phyloP scores from a whole-genome alignment of 225 moss, liverwort and hornwort genomes.

The Antitrichia curtipendula region DNA sequence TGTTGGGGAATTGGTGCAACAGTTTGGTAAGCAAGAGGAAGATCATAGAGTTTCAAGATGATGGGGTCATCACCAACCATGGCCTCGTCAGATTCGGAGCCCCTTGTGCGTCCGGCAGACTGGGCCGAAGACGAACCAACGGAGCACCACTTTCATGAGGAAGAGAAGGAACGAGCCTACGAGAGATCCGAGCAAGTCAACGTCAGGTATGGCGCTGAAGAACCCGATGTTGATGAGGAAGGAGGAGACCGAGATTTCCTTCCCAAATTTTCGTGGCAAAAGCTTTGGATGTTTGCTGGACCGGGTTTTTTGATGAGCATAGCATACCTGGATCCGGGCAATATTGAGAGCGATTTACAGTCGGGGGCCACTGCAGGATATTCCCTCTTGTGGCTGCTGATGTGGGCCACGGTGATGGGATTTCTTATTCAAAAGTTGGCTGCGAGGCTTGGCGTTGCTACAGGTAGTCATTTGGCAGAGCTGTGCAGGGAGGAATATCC shows the following conservation, averaged over 20 bases:
- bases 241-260: constrained; percentile 41
- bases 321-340: constrained; percentile 87
- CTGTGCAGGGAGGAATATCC: constrained; percentile 83
- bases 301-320: constrained; percentile 95
- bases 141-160: background rate
- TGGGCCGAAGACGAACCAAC: background rate
- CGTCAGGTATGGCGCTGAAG: constrained; percentile 18
- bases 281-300: constrained; percentile 84
- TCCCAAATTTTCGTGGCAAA: constrained; percentile 83
- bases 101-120: constrained; percentile 13
- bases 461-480: constrained; percentile 83
- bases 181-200: constrained; percentile 72
- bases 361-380: constrained; percentile 83
- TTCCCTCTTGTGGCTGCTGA: constrained; percentile 61
- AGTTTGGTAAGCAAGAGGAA: background rate
- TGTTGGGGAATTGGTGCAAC: background rate
- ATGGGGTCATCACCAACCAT: constrained; percentile 7
- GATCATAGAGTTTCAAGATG: background rate
- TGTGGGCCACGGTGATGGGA: constrained; percentile 95
- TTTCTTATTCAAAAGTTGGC: constrained; percentile 71
- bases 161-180: constrained; percentile 52
- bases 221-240: constrained; percentile 51
- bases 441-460: constrained; percentile 83
- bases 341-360: constrained; percentile 86
- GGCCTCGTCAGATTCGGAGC: constrained; percentile 22